Percentiles rank a stretch among this genome's conserved stretches.
phyloP scores from a whole-genome alignment of 805 yeast species.

The Yarrowia keelungensis region DNA sequence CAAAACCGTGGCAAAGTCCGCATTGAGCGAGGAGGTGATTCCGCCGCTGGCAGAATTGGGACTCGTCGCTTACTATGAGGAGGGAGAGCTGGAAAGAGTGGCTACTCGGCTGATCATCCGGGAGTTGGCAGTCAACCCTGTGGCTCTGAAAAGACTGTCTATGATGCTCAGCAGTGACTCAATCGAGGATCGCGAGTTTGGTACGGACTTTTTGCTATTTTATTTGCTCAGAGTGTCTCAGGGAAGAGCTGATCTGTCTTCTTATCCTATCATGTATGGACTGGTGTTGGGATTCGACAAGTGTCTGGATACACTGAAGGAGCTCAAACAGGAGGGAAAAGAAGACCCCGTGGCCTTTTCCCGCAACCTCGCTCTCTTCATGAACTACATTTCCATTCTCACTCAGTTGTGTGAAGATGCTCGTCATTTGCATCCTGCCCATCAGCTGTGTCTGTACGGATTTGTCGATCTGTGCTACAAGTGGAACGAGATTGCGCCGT shows the following conservation, averaged over 20 bases:
- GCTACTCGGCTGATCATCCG: constrained; percentile 14
- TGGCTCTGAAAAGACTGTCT: constrained; percentile 13
- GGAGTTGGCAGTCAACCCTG: constrained; percentile 21
- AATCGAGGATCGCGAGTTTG: constrained; percentile 21
- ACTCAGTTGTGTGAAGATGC: constrained; percentile 21
- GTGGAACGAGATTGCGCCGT: constrained; percentile 19
- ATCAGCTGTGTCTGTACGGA: constrained; percentile 29
- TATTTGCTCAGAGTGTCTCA: constrained; percentile 14
- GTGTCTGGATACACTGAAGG: constrained; percentile 4
- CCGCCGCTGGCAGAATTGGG: constrained; percentile 26
- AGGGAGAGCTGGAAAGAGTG: constrained; percentile 21
- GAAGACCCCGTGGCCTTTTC: constrained; percentile 2
- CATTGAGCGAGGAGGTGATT: background rate
- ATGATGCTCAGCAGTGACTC: constrained; percentile 5
- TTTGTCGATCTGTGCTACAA: constrained; percentile 23
- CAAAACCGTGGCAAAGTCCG: background rate
- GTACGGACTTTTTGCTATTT: constrained; percentile 8
- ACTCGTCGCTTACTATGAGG: constrained; percentile 22
- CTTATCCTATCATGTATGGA: constrained; percentile 25
- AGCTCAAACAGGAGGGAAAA: background rate
- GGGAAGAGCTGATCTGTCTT: constrained; percentile 13
- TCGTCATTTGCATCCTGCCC: constrained; percentile 17
- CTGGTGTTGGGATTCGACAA: constrained; percentile 17
- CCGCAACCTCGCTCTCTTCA: background rate
- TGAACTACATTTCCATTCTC: constrained; percentile 21